phyloP scores from a whole-genome alignment of 331 rosid genomes.

The Saraca asoca region DNA sequence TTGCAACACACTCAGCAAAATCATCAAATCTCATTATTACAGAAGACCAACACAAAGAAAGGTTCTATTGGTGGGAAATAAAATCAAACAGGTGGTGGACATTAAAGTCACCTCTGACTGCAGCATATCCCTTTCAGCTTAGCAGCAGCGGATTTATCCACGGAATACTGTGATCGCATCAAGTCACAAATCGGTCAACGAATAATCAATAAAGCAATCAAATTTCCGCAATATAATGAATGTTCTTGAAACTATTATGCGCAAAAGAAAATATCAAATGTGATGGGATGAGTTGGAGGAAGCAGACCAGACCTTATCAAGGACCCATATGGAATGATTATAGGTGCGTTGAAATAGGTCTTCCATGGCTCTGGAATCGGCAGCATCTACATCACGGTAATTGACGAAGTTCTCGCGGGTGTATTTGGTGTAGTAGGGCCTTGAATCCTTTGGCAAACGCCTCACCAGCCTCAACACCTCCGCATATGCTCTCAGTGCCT shows the following conservation, averaged over 20 bases:
- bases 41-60: no score
- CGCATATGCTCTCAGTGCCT: constrained; percentile 44
- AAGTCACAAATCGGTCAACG: neutral
- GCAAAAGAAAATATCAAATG: no score
- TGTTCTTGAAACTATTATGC: no score
- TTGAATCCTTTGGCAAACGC: constrained; percentile 44
- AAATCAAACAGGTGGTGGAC: constrained; percentile 23
- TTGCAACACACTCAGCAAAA: no score
- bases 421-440: constrained; percentile 53
- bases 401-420: constrained; percentile 37
- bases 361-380: constrained; percentile 41
- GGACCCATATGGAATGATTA: no score
- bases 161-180: constrained; percentile 37
- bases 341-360: constrained; percentile 49
- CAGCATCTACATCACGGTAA: constrained; percentile 42
- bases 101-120: neutral
- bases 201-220: neutral
- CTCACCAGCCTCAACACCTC: constrained; percentile 51
- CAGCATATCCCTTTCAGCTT: constrained; percentile 41
- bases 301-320: no score
- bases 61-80: neutral
- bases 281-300: no score
- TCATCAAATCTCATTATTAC: no score
- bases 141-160: constrained; percentile 47
- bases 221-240: neutral